Conservation (phyloP, 2,329 filamentous ascomycete genomes). For the Dendryphion nanum region DNA sequence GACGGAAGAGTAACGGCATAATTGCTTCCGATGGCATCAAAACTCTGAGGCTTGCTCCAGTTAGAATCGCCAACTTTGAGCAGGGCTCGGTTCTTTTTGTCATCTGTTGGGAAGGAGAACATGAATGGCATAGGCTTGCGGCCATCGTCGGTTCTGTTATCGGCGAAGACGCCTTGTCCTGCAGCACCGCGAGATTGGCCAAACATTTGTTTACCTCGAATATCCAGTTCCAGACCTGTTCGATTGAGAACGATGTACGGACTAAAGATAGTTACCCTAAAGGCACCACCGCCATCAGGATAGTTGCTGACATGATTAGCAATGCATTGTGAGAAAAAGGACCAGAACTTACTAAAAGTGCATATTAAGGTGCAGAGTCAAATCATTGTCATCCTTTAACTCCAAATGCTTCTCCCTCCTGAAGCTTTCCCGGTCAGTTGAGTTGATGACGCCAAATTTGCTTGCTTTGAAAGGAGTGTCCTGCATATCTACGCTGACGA, state of each 20-base stretch:
- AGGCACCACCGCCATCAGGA: conserved; percentile 89
- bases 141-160: conserved; percentile 52
- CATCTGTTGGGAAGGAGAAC: conserved; percentile 89
- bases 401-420: conserved; percentile 74
- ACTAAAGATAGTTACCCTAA: conserved; percentile 92
- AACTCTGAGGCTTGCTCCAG: conserved; percentile 98
- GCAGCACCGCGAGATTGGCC: conserved; percentile 79
- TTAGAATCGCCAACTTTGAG: conserved; percentile 85
- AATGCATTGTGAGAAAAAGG: neutral
- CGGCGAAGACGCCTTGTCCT: conserved; percentile 68
- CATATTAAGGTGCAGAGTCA: conserved; percentile 76
- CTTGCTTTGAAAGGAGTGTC: conserved; percentile 92
- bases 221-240: conserved; percentile 83
- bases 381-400: conserved; percentile 80
- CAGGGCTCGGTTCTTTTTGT: conserved; percentile 85
- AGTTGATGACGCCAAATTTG: conserved; percentile 96
- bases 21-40: conserved; percentile 93
- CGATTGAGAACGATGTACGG: conserved; percentile 95
- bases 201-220: conserved; percentile 85
- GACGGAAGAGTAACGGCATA: conserved; percentile 84
- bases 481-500: conserved; percentile 94
- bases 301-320: conserved; percentile 55
- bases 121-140: conserved; percentile 86
- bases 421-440: conserved; percentile 84
- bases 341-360: conserved; percentile 70